Base-by-base conservation (phyloP, 495 filamentous ascomycete species). In the Daldinia bambusicola region DNA sequence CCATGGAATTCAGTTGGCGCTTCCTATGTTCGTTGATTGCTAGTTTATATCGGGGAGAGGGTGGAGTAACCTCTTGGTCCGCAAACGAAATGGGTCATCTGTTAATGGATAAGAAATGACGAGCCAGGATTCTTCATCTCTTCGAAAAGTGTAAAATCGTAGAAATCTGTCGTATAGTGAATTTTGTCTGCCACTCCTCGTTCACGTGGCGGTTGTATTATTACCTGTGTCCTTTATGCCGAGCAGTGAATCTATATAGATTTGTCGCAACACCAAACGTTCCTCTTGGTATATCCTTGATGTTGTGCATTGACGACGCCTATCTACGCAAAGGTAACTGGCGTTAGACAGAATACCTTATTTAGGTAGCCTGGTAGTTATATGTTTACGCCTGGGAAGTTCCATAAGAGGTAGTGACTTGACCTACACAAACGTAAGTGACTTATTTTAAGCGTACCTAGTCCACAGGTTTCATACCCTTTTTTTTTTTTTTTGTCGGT, bases 1-100 rank as follows among this genome's bases (percentile, higher is more conserved):
- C 66, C 66, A 73, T 55, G 66, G 70, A 73, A 69, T 69, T 73
- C 58, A 66, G 61, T 65, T 48, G 66, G 61, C 53, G 30, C 57
- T 68, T 69, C 66, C 51, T 61, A 48, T 63, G 62, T 72, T 41
- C 55, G 61, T 66, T 61, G 52, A 51, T 61, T 55, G 38, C 22
- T 32, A 16, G 53, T 26, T 48, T 55, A 34, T 41, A 37, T 57
- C 12, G 41, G 57, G 52, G 58, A 60, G 50, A 55, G 43, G n/a
- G 43, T 32, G 61, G 52, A 45, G 48, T 53, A 53, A 26, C 50
- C 30, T 53, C 50, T 6, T 53, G 50, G 22, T 16, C 18, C 31
- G 20, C 40, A 26, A n/a, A 66, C 40, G 62, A 61, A 32, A 59
- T 58, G 55, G 43, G 43, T 38, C 22, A 59, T 67, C 10, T 63